Base-by-base conservation (phyloP, 768 basidiomycete genomes). In the Mycena albidolilacea region DNA sequence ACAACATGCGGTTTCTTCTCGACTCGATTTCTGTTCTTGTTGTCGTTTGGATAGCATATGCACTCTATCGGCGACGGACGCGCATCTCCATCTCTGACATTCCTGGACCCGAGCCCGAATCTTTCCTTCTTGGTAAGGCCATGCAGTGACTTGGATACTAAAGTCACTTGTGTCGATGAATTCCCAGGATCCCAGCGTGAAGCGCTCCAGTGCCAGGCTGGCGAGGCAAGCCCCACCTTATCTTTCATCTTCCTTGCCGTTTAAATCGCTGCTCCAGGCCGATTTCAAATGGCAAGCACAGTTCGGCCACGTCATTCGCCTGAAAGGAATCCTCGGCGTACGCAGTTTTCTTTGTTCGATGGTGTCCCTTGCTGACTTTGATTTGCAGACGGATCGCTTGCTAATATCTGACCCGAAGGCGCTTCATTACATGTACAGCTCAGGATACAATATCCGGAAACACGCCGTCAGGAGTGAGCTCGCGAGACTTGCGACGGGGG, bases 341-440 rank as follows among this genome's bases (percentile, higher is more conserved):
- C 14, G 21, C 9, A 23, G 19, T 14, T 62, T 12, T 14, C 1
- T 14, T 1, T 46, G n/a, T 11, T 35, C 54, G 23, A 7, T 4
- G 39, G 59, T 60, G 12, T 0, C 30, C 30, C 30, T 30, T 3
- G 39, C 21, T 60, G 9, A 60, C 41, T 9, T 9, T 43, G 19
- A 30, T 30, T 30, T 41, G 38, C 76, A 90, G 89, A 86, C 88
- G 73, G 87, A 90, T 76, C 85, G 87, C n/a, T 79, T 91, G 43
- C 79, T 88, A 58, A 84, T 90, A 66, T 86, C 88, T 38, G 90
- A 91, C 70, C 89, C 88, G 0, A 89, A 89, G 78, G 88, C 89
- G 7, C 80, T 91, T 19, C 87, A 89, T 73, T 87, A 90, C 74
- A 72, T 67, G 52, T 37, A 60, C 60, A 58, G 43, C 59, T 21